These are phyloP conservation scores for Cicer judaicum DNA, from an alignment of 306 rosid genomes.

Conservation along the genomic window DNA sequence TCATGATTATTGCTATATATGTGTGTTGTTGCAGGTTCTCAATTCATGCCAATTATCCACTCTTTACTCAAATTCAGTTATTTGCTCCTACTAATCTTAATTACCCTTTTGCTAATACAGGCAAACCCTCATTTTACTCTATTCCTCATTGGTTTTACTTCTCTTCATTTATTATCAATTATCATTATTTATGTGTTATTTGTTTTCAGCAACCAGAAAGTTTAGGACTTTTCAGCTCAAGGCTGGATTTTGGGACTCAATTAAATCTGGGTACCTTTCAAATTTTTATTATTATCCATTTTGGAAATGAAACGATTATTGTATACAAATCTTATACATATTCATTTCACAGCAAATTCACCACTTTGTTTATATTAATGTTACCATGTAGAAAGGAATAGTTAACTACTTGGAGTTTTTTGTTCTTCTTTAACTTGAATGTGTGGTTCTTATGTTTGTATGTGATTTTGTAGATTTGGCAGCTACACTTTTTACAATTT, in stretches of 20 bases:
- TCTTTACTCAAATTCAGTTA: conserved; percentile 40
- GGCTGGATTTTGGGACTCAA: conserved; percentile 92
- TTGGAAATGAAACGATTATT: neutral
- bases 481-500: neutral
- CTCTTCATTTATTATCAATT: neutral
- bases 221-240: conserved; percentile 60
- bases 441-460: conserved; percentile 4
- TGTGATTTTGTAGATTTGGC: conserved; percentile 17
- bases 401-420: neutral
- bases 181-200: neutral
- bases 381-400: conserved; percentile 10
- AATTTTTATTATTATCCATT: conserved; percentile 5
- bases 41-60: conserved; percentile 46
- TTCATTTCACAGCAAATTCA: conserved; percentile 12
- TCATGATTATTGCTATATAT: neutral
- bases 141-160: neutral
- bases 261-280: conserved; percentile 83
- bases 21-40: conserved; percentile 57
- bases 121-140: neutral
- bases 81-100: conserved; percentile 54
- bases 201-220: conserved; percentile 62
- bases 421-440: conserved; percentile 18
- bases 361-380: neutral
- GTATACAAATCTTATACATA: conserved; percentile 22
- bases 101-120: conserved; percentile 37